Percentiles rank a stretch among this genome's conserved stretches.
phyloP scores from a whole-genome alignment of 2,329 filamentous ascomycete genomes.

The Phialocephala sp. region DNA sequence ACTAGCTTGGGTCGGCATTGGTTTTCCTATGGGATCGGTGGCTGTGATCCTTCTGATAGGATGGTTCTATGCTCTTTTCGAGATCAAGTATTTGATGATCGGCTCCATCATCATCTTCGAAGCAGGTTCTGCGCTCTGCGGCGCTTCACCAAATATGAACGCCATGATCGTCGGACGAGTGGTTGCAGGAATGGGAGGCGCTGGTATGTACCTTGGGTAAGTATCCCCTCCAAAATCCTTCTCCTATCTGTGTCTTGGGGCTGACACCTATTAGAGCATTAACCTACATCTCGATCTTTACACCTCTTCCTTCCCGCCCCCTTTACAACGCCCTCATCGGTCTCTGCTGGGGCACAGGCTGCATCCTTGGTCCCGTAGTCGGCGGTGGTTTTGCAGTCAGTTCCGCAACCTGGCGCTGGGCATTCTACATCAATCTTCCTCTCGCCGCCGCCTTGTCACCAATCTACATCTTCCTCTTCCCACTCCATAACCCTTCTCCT shows the following conservation, averaged over 20 bases:
- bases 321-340: slow-evolving; percentile 29
- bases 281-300: slow-evolving; percentile 30
- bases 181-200: slow-evolving; percentile 49
- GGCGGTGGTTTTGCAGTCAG: slow-evolving; percentile 42
- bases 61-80: slow-evolving; percentile 32
- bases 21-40: slow-evolving; percentile 39
- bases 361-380: slow-evolving; percentile 33
- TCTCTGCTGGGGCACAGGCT: slow-evolving; percentile 30
- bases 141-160: slow-evolving; percentile 41
- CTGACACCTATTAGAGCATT: slow-evolving; percentile 18
- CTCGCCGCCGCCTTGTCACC: slow-evolving; percentile 40
- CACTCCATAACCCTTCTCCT: slow-evolving; percentile 16
- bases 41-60: slow-evolving; percentile 40
- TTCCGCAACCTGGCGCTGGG: slow-evolving; percentile 43
- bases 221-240: background rate
- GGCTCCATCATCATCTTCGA: slow-evolving; percentile 31
- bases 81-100: slow-evolving; percentile 38
- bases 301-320: slow-evolving; percentile 21
- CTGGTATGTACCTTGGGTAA: slow-evolving; percentile 49
- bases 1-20: slow-evolving; percentile 42
- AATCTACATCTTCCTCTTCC: slow-evolving; percentile 34
- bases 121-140: slow-evolving; percentile 41
- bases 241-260: background rate
- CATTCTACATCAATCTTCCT: slow-evolving; percentile 35
- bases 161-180: slow-evolving; percentile 54